phyloP scores from a whole-genome alignment of 179 eudicot genomes.

The Vitellaria paradoxa region DNA sequence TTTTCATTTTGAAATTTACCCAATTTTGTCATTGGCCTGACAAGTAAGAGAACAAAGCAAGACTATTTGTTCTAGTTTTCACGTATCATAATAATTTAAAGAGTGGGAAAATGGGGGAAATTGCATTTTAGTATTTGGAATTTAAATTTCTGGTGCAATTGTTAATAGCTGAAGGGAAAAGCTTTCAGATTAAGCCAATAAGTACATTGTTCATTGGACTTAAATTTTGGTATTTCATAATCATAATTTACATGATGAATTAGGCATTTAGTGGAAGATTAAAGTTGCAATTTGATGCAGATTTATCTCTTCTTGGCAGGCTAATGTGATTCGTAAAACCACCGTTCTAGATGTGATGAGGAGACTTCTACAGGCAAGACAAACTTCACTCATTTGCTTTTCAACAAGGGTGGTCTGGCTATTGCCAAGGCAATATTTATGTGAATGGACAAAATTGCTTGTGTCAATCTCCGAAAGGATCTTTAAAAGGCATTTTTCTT shows the following conservation, averaged over 20 bases:
- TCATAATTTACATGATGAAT: not conserved
- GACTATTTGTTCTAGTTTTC: not conserved
- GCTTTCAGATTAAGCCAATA: not conserved
- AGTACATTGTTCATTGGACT: not conserved
- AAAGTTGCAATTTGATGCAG: slow-evolving; percentile 17
- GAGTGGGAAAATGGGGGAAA: not conserved
- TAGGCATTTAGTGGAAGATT: not conserved
- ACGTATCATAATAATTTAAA: not conserved
- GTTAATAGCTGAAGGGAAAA: not conserved
- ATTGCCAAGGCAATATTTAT: not conserved
- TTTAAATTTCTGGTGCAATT: not conserved
- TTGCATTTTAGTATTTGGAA: not conserved
- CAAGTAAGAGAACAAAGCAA: not conserved
- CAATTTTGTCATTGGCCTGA: not conserved
- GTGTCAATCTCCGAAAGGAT: not conserved
- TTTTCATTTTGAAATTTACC: not conserved
- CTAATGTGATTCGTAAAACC: slow-evolving; percentile 93
- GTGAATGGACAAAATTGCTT: not conserved
- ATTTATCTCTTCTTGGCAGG: slow-evolving; percentile 48
- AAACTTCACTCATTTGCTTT: slow-evolving; percentile 13
- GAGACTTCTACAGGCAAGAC: slow-evolving; percentile 96
- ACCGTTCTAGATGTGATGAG: slow-evolving; percentile 98
- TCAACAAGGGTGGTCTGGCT: not conserved
- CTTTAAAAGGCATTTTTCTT: not conserved
- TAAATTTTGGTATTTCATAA: not conserved